phyloP scores from a whole-genome alignment of 352 stramenopile genomes.

The Halophytophthora polymorphica region DNA sequence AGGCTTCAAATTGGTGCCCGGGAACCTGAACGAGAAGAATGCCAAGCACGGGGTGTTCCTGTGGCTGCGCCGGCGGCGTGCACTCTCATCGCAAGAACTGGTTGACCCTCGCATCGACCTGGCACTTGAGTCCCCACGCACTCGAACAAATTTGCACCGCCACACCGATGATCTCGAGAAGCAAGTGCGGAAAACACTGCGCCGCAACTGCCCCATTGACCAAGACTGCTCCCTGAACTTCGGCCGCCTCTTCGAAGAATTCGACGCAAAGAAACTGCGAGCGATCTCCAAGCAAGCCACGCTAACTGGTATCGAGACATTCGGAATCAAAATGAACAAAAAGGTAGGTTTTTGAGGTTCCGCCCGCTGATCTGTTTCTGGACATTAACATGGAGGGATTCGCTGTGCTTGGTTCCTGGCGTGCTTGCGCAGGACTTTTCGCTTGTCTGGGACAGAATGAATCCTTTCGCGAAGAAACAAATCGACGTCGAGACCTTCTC shows the following conservation, averaged over 20 bases:
- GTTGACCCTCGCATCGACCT: conserved; percentile 42
- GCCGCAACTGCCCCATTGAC: conserved; percentile 70
- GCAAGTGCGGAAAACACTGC: conserved; percentile 66
- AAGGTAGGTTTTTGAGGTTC: conserved; percentile 39
- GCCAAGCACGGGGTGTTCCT: conserved; percentile 56
- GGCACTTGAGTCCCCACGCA: conserved; percentile 35
- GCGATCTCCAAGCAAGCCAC: conserved; percentile 44
- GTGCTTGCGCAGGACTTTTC: conserved; percentile 42
- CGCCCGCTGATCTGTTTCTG: neutral
- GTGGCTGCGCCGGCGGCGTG: conserved; percentile 47
- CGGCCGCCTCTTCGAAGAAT: conserved; percentile 66
- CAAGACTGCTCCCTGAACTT: conserved; percentile 79
- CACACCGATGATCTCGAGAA: conserved; percentile 68
- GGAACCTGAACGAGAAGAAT: conserved; percentile 69
- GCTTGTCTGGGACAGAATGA: conserved; percentile 71
- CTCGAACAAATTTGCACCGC: conserved; percentile 34
- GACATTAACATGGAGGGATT: conserved; percentile 2
- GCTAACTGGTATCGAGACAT: conserved; percentile 50
- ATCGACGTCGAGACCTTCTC: conserved; percentile 54
- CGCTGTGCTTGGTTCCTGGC: neutral
- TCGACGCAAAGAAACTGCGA: conserved; percentile 67
- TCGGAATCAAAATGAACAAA: conserved; percentile 73
- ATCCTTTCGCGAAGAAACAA: conserved; percentile 49
- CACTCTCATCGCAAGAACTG: conserved; percentile 42
- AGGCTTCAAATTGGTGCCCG: conserved; percentile 69